Evolutionary conservation across 1,284 basidiomycete species (phyloP), one percentile per base, ranked within the genome.

Genomic region (Violaceomyces palustris): DNA sequence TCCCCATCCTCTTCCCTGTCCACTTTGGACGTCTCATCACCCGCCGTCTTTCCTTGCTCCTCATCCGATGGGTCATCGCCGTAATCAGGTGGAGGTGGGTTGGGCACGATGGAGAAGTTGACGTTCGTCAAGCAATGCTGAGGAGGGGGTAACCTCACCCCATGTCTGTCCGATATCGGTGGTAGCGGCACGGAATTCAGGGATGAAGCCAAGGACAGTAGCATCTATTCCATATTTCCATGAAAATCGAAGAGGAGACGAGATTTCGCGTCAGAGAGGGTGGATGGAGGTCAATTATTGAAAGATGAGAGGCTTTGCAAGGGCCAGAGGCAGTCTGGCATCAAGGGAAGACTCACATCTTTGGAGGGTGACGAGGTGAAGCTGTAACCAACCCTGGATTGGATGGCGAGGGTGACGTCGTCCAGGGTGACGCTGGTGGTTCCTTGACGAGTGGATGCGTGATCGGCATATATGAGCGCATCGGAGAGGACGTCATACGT

Each of bases 51-150:
- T 12, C 35, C 22, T n/a, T 22, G 27, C n/a, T n/a, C n/a, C 14
- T 42, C 45, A 1, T 31, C 35, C 19, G 28, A 14, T 10, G 28
- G 33, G 38, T 48, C 42, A 4, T 57, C 57, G 26, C 51, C 51
- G 8, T 39, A 54, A 8, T 44, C 55, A 1, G 27, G 34, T 11
- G 86, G 83, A 12, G 87, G 82, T 64, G 84, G 82, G 72, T 89
- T 90, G 7, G 93, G 91, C 0, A 94, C 81, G 61, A 97, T 81
- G 64, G 90, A 84, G 77, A 97, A 98, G 77, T 94, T 88, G 58
- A 94, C 83, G 17, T 87, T 80, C 10, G 89, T 88, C 27, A 98
- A 80, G 44, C 89, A 86, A 30, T 96, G 88, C 21, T 82, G 76
- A 10, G 82, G 69, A 3, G 86, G 84, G 0, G 93, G 93, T 17